Evolutionary conservation across 768 basidiomycete species (phyloP), one percentile per base, ranked within the genome.

Genomic region (Amanita phalloides): DNA sequence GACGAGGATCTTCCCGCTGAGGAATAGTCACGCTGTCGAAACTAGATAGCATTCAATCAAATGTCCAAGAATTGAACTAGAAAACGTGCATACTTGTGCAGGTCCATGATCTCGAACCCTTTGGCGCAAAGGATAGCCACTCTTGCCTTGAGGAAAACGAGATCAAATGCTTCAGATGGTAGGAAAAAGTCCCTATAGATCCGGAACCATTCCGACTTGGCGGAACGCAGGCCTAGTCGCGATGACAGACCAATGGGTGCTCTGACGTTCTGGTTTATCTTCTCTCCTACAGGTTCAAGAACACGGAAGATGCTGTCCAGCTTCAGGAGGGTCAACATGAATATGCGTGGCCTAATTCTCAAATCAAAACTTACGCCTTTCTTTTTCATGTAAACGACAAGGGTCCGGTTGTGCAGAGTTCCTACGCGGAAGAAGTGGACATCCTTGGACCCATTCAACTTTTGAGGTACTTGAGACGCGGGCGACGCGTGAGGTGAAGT

Each of bases 71-170:
- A 49, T 4, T 21, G 26, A 41, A 42, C n/a, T 13, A 8, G 25
- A 28, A 37, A 14, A 35, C 5, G 21, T 82, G 68, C 88, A 39
- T 67, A 95, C 89, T 94, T 87, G 13, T 81, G 80, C 25, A 99
- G 74, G 62, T 96, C 89, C 91, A 98, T 97, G 60, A 97, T 95
- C 66, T 97, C 94, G 60, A 97, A 97, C 37, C 94, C 93, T 61
- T 90, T 90, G 0, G 88, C 83, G 58, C 94, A 94, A 26, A 96
- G 76, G 52, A 99, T 88, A 3, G 89, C 93, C 55, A 99, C 87
- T 68, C 87, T 89, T 7, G 88, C 87, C 64, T 94, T 93, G 52
- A 97, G 71, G 76, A 97, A 98, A 55, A 92, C 82, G 39, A 97
- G 72, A 61, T 91, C 88, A 56, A 82, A 90, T 0, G 93, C 85